Base-by-base conservation (phyloP, 768 basidiomycete genomes). In the Pleurotus sapidus region DNA sequence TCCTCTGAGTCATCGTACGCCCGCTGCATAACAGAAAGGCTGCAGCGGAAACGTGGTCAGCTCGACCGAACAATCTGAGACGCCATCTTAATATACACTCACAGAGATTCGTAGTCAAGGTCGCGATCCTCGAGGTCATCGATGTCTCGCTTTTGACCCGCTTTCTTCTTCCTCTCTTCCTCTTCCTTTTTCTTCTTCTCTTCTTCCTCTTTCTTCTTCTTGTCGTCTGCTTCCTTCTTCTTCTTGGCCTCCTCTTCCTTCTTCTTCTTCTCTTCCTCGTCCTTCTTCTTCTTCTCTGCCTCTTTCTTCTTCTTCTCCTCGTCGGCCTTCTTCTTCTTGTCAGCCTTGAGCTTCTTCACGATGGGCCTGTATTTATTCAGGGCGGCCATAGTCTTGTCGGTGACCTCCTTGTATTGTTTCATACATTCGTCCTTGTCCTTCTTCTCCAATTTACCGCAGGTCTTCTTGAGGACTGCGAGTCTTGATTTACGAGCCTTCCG, bases 401-500 rank as follows among this genome's bases (percentile, higher is more conserved):
- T 25, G 27, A 34, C 37, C 23, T 27, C 49, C n/a, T 30, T 38
- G 51, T 27, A 54, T 39, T 54, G 37, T 24, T 54, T 54, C 23
- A 39, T 54, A 42, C 51, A 54, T 40, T 54, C 38, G 15, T 54
- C 51, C 51, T 54, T 54, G 15, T 54, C 38, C 39, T 54, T 39
- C 17, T 38, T 38, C 37, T 39, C n/a, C 20, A 54, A 12, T 23
- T 39, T 42, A n/a, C 37, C 51, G 39, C 51, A 54, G 4, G 51
- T 54, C 51, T 54, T 54, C 51, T 54, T 54, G 51, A 54, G 51
- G n/a, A 20, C 39, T 8, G 24, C 38, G n/a, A 54, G 51, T 34
- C 38, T 42, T 9, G 51, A 54, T 39, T 42, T 54, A 23, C 51
- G 37, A 15, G 51, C 7, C 23, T 50, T 50, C n/a, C 49, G 49